A percentile compares a stretch with the other conserved stretches of the same genome.
Evolutionary conservation across 2,329 filamentous ascomycete genomes (phyloP).

Genomic region (Neurospora sp.): DNA sequence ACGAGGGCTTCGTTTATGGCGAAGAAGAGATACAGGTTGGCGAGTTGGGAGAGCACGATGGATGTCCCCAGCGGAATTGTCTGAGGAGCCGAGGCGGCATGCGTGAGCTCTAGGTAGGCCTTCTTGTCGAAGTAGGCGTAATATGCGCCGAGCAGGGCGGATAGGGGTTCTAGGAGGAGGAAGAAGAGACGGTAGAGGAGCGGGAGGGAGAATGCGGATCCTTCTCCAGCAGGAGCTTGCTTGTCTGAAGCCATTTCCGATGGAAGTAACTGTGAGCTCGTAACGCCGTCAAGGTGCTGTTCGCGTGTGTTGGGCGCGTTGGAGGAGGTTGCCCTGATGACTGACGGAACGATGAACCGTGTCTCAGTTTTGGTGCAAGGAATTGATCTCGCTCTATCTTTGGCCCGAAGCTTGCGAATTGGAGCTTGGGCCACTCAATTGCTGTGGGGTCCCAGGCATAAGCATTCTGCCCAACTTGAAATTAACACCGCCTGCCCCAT

Average conservation of each 20-base stretch:
- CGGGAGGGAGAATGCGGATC: conserved; percentile 40
- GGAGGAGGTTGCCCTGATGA: not conserved
- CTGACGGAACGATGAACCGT: not conserved
- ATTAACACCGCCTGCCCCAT: conserved; percentile 9
- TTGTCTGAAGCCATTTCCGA: conserved; percentile 6
- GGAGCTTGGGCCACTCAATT: conserved; percentile 5
- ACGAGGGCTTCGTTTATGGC: conserved; percentile 69
- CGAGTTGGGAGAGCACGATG: conserved; percentile 63
- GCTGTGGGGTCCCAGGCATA: not conserved
- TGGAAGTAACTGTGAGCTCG: not conserved
- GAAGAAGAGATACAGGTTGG: conserved; percentile 70
- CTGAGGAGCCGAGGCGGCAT: conserved; percentile 40
- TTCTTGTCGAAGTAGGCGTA: conserved; percentile 39
- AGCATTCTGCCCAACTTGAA: conserved; percentile 3
- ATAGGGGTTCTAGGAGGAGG: conserved; percentile 58
- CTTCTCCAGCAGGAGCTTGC: not conserved
- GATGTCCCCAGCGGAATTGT: conserved; percentile 48
- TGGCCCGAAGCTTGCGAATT: not conserved
- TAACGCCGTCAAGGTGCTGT: not conserved
- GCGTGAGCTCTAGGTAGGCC: conserved; percentile 52
- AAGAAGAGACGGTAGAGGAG: conserved; percentile 62
- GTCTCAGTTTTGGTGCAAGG: not conserved
- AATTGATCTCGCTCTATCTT: not conserved
- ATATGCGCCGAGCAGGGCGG: conserved; percentile 42
- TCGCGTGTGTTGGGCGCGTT: not conserved